Percentiles rank a stretch among this genome's conserved stretches.
phyloP scores from a whole-genome alignment of 371 early-diverging fungal species.

The Mortierella polycephala region DNA sequence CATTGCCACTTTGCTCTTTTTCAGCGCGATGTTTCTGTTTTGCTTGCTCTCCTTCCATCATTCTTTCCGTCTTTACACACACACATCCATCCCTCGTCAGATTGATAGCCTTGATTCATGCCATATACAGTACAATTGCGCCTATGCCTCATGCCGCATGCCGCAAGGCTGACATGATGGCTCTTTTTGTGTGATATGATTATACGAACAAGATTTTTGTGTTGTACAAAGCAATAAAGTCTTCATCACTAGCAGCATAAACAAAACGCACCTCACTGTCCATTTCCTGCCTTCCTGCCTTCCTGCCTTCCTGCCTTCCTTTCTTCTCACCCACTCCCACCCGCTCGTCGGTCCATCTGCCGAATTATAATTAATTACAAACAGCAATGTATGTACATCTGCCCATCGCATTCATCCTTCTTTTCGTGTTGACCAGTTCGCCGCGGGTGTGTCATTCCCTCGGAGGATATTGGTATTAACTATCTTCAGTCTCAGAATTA shows the following conservation, averaged over 20 bases:
- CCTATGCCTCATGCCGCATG: too few relatives aligned
- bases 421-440: background rate
- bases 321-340: background rate
- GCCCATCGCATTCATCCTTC: constrained; percentile 1
- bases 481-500: background rate
- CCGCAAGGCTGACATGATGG: too few relatives aligned
- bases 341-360: background rate
- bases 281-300: background rate
- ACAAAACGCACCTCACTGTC: background rate
- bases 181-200: too few relatives aligned
- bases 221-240: too few relatives aligned
- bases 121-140: too few relatives aligned
- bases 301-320: background rate
- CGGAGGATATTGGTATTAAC: background rate
- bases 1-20: too few relatives aligned
- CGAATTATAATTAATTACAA: background rate
- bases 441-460: background rate
- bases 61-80: too few relatives aligned
- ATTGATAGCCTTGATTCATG: too few relatives aligned
- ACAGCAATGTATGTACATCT: background rate
- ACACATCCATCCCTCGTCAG: too few relatives aligned
- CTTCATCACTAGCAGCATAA: background rate
- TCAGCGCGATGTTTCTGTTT: too few relatives aligned
- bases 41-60: too few relatives aligned
- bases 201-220: too few relatives aligned